These are phyloP conservation scores for Populus nigra DNA, from an alignment of 345 rosid species.

Conservation along the genomic window DNA sequence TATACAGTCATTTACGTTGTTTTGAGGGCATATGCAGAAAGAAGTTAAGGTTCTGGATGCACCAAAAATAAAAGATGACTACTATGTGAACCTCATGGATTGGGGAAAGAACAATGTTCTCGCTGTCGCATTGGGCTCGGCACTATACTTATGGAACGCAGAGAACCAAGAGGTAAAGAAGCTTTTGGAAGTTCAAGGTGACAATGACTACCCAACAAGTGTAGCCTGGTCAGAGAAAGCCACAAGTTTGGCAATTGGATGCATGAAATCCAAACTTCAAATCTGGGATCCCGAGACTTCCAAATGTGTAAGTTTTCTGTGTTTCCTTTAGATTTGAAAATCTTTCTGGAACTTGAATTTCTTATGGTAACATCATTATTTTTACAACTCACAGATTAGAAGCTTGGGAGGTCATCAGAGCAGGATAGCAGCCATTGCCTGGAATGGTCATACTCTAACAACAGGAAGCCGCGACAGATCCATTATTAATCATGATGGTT, in stretches of 20 bases:
- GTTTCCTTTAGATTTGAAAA: background rate
- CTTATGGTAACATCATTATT: background rate
- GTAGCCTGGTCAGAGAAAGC: constrained; percentile 44
- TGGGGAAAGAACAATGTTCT: constrained; percentile 52
- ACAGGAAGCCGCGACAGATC: constrained; percentile 50
- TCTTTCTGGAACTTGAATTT: background rate
- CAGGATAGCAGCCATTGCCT: constrained; percentile 38
- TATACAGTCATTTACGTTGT: background rate
- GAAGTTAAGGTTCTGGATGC: constrained; percentile 48
- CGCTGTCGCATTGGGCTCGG: constrained; percentile 42
- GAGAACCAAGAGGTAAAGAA: constrained; percentile 17
- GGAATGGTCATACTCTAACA: constrained; percentile 43
- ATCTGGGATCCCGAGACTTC: constrained; percentile 50
- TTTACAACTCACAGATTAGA: constrained; percentile 29
- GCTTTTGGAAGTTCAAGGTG: constrained; percentile 24
- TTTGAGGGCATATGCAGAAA: constrained; percentile 23
- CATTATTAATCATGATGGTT: constrained; percentile 52
- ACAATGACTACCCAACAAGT: constrained; percentile 38
- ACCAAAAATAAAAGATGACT: constrained; percentile 41
- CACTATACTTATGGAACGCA: constrained; percentile 41
- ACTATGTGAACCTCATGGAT: constrained; percentile 38
- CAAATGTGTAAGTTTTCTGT: constrained; percentile 35
- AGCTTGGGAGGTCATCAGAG: constrained; percentile 36
- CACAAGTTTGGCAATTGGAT: constrained; percentile 40
- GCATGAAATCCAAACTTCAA: constrained; percentile 33